Evolutionary conservation across 2,329 filamentous ascomycete genomes (phyloP).

Genomic region (Tympanopsis confertula): DNA sequence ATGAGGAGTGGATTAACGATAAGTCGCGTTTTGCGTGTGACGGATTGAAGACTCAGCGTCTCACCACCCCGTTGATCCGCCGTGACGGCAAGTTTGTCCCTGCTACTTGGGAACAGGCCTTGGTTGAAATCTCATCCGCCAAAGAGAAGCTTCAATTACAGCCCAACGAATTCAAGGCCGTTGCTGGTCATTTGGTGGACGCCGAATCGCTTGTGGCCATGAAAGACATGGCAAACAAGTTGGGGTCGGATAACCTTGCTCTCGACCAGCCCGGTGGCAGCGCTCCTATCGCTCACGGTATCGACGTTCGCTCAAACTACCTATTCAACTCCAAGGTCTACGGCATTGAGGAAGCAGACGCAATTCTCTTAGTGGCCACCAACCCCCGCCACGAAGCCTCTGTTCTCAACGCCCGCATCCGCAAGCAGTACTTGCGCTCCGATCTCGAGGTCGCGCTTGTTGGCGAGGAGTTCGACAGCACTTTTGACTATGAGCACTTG

Average conservation of each 20-base stretch:
- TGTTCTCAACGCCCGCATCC: slow-evolving; percentile 87
- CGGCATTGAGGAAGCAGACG: slow-evolving; percentile 87
- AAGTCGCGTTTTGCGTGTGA: slow-evolving; percentile 95
- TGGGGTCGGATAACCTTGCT: slow-evolving; percentile 90
- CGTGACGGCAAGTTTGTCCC: slow-evolving; percentile 84
- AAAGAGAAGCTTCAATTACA: slow-evolving; percentile 70
- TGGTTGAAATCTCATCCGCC: slow-evolving; percentile 74
- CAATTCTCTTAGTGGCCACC: slow-evolving; percentile 82
- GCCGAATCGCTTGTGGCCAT: slow-evolving; percentile 88
- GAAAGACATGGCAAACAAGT: slow-evolving; percentile 93
- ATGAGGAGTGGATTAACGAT: slow-evolving; percentile 99
- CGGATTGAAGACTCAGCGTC: slow-evolving; percentile 86
- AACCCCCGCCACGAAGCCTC: slow-evolving; percentile 94
- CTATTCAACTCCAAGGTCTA: slow-evolving; percentile 92
- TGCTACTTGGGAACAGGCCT: slow-evolving; percentile 87
- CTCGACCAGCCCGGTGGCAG: slow-evolving; percentile 80
- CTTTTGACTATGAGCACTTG: slow-evolving; percentile 88
- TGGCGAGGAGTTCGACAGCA: slow-evolving; percentile 83
- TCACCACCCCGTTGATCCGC: slow-evolving; percentile 84
- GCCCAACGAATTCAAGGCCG: slow-evolving; percentile 89
- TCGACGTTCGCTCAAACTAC: slow-evolving; percentile 90
- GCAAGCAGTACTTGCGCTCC: slow-evolving; percentile 94
- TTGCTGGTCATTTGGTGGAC: slow-evolving; percentile 84
- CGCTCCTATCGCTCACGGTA: slow-evolving; percentile 76
- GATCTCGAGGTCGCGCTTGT: slow-evolving; percentile 87